phyloP scores from a whole-genome alignment of 306 rosid genomes.

The Begonia masoniana region DNA sequence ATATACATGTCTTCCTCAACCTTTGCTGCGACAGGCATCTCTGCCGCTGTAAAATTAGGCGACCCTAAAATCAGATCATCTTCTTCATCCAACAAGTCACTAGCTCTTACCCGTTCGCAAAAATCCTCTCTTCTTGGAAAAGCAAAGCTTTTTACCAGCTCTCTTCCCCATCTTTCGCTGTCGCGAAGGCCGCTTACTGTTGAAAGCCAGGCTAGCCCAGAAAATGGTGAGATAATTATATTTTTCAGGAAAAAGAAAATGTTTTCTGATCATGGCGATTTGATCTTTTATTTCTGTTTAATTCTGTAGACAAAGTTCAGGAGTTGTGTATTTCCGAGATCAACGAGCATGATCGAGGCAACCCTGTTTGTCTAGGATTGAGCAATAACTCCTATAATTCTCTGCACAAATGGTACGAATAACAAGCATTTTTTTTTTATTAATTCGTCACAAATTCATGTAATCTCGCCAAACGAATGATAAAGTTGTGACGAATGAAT shows the following conservation, averaged over 20 bases:
- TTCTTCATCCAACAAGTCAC: neutral
- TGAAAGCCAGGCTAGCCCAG: slow-evolving; percentile 23
- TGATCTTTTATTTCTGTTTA: neutral
- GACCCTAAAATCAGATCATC: neutral
- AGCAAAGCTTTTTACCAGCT: slow-evolving; percentile 17
- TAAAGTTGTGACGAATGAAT: no score
- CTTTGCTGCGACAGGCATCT: neutral
- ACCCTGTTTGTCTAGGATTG: slow-evolving; percentile 49
- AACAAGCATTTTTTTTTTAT: no score
- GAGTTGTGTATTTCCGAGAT: slow-evolving; percentile 51
- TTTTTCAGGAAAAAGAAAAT: no score
- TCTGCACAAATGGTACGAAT: slow-evolving; percentile 7
- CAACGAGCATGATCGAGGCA: slow-evolving; percentile 56
- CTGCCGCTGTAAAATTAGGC: neutral
- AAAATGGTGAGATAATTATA: no score
- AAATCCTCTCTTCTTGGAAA: slow-evolving; percentile 7
- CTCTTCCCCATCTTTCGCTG: slow-evolving; percentile 8
- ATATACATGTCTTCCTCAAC: neutral
- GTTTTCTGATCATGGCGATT: no score
- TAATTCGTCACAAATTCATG: no score
- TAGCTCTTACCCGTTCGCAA: slow-evolving; percentile 6
- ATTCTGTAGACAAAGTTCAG: slow-evolving; percentile 36
- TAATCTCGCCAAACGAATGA: no score
- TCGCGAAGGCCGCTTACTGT: slow-evolving; percentile 23
- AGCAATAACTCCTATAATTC: slow-evolving; percentile 49